Base-by-base conservation (phyloP, 2,329 filamentous ascomycete species). In the Furcasterigmium furcatum region DNA sequence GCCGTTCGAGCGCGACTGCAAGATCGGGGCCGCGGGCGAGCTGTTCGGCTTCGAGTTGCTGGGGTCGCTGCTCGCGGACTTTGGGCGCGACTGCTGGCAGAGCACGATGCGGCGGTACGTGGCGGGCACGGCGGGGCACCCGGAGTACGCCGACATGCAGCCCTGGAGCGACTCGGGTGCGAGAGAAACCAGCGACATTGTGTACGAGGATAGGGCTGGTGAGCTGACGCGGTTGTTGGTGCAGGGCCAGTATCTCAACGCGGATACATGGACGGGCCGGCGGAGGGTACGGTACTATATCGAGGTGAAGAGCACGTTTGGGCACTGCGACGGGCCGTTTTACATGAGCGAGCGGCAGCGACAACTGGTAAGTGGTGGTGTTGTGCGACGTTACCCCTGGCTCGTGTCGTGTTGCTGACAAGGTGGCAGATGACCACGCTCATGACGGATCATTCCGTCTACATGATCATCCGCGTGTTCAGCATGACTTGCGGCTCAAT, bases 271-370 rank as follows among this genome's bases (percentile, higher is more conserved):
- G 62, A 8, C 25, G 8, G 25, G 25, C 8, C 25, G 25, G 8
- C 25, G 25, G 25, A 13, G 25, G 8, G 25, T 29, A 13, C 50
- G 60, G 24, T 79, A 74, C 50, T 70, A 66, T 18, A 67, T 79
- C 3, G 76, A 79, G 45, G 75, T 79, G 24, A 79, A 79, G 52
- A 65, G 72, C 1, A 77, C 74, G 0, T 68, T 65, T 0, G 54
- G 55, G 1, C 40, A 49, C 2, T 66, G 59, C 35, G 55, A 62
- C 2, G 67, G 62, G 6, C 62, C 67, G 0, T 77, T 79, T 44
- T 77, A 58, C 41, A 67, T 77, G 60, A 76, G 70, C 51, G 62
- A 66, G 21, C 49, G 52, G 1, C 74, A 79, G 52, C 73, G 71
- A 41, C 46, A 56, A 34, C 55, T 58, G 49, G 71, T 72, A 52